Base-by-base conservation (phyloP, 108 stramenopile species). In the Hondaea fermentalgiana region DNA sequence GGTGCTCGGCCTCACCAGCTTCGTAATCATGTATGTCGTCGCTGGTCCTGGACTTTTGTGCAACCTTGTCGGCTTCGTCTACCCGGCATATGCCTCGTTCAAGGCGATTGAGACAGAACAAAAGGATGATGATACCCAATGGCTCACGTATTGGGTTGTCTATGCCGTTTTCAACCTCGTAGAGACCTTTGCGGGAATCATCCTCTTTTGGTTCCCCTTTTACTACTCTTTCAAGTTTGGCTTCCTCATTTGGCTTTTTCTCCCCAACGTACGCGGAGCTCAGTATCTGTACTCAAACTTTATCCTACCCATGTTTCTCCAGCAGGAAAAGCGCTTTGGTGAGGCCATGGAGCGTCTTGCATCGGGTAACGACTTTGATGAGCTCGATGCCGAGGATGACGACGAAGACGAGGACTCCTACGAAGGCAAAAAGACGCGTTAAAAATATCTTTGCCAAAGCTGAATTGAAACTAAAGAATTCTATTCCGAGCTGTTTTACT, bases 111-210 rank as follows among this genome's bases (percentile, higher is more conserved):
- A 98, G 92, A 94, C 92, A 72, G 93, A 94, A 58, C 89, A 90
- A 58, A 91, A 93, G 58, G 93, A 91, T 12, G 97, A 98, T 45
- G 97, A 97, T 87, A 96, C 95, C 55, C 97, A 97, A 88, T 98
- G 97, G 97, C 94, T 97, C 44, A 95, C 96, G 44, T 98, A 98
- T 91, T 98, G 97, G 97, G 95, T 97, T 59, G 95, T 98, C 49
- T 98, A 95, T 89, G 93, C 96, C 53, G 95, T 96, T 92, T 97
- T 98, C 90, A 94, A 95, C 47, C 92, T 97, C 72, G 92, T 98
- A 88, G 97, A 97, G 91, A 92, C 95, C 59, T 98, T 98, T 90
- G 88, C 91, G 25, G 95, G 95, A 29, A 92, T 95, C 55, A 91
- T 98, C 21, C 91, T 97, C 25, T 96, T 96, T 88, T 97, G 96